Evolutionary conservation across 305 asterid genomes (phyloP), one percentile per base, ranked within the genome.

Genomic region (Euphrasia arctica): DNA sequence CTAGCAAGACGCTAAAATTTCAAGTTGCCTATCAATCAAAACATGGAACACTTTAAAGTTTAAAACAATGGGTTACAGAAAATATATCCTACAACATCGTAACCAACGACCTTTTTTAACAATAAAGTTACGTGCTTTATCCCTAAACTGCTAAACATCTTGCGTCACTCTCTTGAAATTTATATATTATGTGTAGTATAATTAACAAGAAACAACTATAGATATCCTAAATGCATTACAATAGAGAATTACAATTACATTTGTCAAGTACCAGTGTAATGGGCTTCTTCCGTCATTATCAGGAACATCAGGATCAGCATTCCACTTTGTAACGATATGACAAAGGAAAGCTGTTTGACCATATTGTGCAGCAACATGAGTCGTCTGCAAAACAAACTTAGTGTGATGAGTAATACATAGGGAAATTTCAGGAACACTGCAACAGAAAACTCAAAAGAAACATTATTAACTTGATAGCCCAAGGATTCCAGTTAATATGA

Each of bases 281-380:
- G 97, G 97, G 83, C 96, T 89, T 84, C 98, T 87, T 75, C 98
- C 97, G 54, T 92, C 95, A 76, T 83, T 87, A 77, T 92, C 98
- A 66, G 96, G 96, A 69, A 85, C 74, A 83, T 92, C 98, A 25
- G 97, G 93, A 84, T 92, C 93, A 60, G 96, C 98, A 84, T 87
- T 83, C 98, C 98, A 92, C 72, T 92, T 92, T 54, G 95, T 79
- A 58, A 89, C 95, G 60, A 89, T 64, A 72, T 81, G 87, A 82
- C 89, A 89, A 56, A 92, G 83, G 81, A 85, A 89, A 77, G 95
- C 85, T 8, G 98, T 89, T 81, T 92, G 98, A 70, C 98, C 98
- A 83, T 92, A 87, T 69, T 92, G 98, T 34, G 98, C 96, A 41
- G 96, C 97, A 66, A 92, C 91, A 64, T 92, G 98, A 15, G 89